Evolutionary conservation across 108 stramenopile genomes (phyloP).

Genomic region (Mediolabrus comicus): DNA sequence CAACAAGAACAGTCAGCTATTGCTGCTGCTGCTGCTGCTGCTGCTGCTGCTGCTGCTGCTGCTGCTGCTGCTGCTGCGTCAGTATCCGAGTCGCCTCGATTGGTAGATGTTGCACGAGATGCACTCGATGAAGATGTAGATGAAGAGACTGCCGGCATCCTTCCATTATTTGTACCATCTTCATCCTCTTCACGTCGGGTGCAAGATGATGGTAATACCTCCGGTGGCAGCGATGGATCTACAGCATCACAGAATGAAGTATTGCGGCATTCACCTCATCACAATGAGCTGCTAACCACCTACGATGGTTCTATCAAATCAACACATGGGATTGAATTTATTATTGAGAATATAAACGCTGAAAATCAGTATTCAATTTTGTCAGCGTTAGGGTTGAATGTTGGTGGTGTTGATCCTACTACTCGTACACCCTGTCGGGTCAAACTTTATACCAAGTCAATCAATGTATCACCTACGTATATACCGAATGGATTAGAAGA

Average conservation of each 20-base stretch:
- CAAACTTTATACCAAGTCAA: not conserved
- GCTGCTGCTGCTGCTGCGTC: not conserved
- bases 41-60: not conserved
- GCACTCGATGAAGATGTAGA: not conserved
- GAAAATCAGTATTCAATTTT: not conserved
- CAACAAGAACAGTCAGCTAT: too few relatives aligned
- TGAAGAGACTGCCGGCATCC: not conserved
- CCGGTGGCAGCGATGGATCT: not conserved
- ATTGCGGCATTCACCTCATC: not conserved
- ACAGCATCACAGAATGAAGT: not conserved
- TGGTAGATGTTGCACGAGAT: conserved; percentile 1
- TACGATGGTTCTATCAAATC: not conserved
- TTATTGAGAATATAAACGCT: not conserved
- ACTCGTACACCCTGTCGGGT: not conserved
- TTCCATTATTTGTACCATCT: too few relatives aligned
- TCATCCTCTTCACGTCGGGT: not conserved
- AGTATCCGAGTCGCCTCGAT: not conserved
- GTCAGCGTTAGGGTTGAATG: not conserved
- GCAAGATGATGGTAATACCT: not conserved
- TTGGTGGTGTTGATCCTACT: not conserved
- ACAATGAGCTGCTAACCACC: not conserved
- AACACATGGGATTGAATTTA: not conserved
- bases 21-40: too few relatives aligned
- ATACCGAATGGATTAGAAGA: not conserved
- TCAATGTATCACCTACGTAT: not conserved